Evolutionary conservation across 2,329 filamentous ascomycete genomes (phyloP), one percentile per base, ranked within the genome.

Genomic region (Trichophyton verrucosum): DNA sequence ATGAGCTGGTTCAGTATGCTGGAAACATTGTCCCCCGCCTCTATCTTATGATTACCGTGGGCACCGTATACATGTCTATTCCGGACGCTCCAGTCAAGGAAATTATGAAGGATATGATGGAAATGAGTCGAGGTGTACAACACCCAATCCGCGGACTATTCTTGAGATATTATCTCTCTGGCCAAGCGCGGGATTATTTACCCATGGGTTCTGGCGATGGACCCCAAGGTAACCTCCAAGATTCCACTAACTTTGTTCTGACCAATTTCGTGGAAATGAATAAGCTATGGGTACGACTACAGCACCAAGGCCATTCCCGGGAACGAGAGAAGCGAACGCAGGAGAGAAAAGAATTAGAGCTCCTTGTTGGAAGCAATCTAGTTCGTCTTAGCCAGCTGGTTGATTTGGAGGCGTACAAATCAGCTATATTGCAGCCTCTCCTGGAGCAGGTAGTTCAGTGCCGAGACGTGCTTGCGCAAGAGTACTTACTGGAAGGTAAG

Each of bases 31-130:
- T 99, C 62, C 94, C 94, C 24, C 86, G 94, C 66, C 80, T 99
- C 64, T 99, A 99, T 74, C 86, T 99, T 63, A 99, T 99, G 95
- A 94, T 99, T 70, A 99, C 95, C 0, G 95, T 99, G 44, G 94
- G 94, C 62, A 99, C 94, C 1, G 95, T 96, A 57, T 99, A 99
- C 79, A 99, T 99, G 94, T 87, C 89, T 27, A 95, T 99, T 71
- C 88, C 94, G 70, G 94, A 97, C 81, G 94, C 95, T 62, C 94
- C 94, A 0, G 94, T 99, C 67, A 99, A 99, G 77, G 94, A 99
- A 79, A 90, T 99, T 64, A 99, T 99, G 94, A 99, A 99, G 77
- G 94, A 99, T 75, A 99, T 99, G 94, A 99, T 99, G 94, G 94
- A 99, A 76, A 99, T 99, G 94, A 97, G 91, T 76, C 84, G 94